These are phyloP conservation scores for Apiotrichum brassicae DNA, from an alignment of 1,284 basidiomycete species.

Conservation along the genomic window DNA sequence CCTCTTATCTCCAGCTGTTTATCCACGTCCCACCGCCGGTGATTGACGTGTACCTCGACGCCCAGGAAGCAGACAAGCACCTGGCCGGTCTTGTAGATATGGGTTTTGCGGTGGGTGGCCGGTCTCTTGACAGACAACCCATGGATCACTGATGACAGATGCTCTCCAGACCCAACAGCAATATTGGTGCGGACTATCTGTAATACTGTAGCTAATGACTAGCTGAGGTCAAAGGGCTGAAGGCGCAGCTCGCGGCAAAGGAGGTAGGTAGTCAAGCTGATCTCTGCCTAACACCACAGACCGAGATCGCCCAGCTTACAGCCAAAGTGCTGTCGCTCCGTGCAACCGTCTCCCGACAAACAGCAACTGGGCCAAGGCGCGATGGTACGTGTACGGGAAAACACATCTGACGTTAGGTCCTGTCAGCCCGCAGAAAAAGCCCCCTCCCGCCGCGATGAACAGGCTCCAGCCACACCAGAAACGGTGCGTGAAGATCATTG, in stretches of 20 bases:
- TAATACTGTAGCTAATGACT: background rate
- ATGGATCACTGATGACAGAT: conserved; percentile 2
- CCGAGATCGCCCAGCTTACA: conserved; percentile 1
- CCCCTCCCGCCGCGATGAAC: conserved; percentile 10
- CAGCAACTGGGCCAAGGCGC: conserved; percentile 2
- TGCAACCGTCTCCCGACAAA: conserved; percentile 5
- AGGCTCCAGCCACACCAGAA: conserved; percentile 15
- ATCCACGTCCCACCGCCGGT: conserved; percentile 1
- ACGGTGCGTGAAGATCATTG: background rate
- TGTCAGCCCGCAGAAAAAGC: conserved; percentile 1
- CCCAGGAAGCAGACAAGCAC: background rate
- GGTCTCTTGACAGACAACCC: background rate
- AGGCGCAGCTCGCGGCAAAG: conserved; percentile 4
- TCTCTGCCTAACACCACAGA: conserved; percentile 1
- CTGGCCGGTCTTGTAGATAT: conserved; percentile 1
- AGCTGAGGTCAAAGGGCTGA: conserved; percentile 4
- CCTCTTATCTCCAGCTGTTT: conserved; percentile 2
- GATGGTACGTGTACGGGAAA: background rate
- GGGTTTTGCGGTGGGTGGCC: conserved; percentile 5
- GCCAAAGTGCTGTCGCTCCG: conserved; percentile 4
- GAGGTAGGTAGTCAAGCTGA: background rate
- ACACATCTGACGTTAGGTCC: background rate
- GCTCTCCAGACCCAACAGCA: background rate
- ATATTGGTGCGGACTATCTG: background rate
- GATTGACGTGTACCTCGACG: conserved; percentile 5